Evolutionary conservation across 2,329 filamentous ascomycete species (phyloP), one percentile per base, ranked within the genome.

Genomic region (Teratosphaeria zuluensis): DNA sequence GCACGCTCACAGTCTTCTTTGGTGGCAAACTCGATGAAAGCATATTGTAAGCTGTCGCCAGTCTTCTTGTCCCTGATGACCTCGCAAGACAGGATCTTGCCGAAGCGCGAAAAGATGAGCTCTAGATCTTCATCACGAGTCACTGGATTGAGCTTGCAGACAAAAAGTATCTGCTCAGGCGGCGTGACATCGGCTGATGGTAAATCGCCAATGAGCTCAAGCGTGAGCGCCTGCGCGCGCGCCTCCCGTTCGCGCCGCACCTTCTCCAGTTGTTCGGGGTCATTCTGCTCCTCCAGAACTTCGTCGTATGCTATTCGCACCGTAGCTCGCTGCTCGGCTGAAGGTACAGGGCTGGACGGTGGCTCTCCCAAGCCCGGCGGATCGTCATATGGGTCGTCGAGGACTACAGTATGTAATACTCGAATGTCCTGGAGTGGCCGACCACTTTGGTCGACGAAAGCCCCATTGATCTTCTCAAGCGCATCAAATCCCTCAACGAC

Each of bases 151-250:
- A 99, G 80, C 73, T 99, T 99, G 86, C 94, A 99, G 51, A 99
- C 92, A 71, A 99, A 99, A 1, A 99, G 80, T 14, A 99, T 86
- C 73, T 99, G 97, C 76, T 99, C 94, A 0, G 94, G 94, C 4
- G 94, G 94, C 68, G 92, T 95, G 66, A 99, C 92, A 75, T 99
- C 94, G 60, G 94, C 94, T 73, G 96, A 99, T 4, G 94, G 94
- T 59, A 99, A 78, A 72, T 99, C 94, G 51, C 94, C 94, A 75
- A 99, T 94, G 86, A 99, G 95, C 76, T 99, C 94, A 54, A 99
- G 81, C 1, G 92, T 97, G 68, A 99, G 77, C 0, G 94, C 94
- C 73, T 97, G 94, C 0, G 92, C 92, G 62, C 92, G 85, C 5
- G 94, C 94, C 73, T 99, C 94, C 31, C 90, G 84, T 72, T 97